Percentiles rank a stretch among this genome's conserved stretches.
Evolutionary conservation across 495 filamentous ascomycete species (phyloP).

Genomic region (Xylaria venustula): DNA sequence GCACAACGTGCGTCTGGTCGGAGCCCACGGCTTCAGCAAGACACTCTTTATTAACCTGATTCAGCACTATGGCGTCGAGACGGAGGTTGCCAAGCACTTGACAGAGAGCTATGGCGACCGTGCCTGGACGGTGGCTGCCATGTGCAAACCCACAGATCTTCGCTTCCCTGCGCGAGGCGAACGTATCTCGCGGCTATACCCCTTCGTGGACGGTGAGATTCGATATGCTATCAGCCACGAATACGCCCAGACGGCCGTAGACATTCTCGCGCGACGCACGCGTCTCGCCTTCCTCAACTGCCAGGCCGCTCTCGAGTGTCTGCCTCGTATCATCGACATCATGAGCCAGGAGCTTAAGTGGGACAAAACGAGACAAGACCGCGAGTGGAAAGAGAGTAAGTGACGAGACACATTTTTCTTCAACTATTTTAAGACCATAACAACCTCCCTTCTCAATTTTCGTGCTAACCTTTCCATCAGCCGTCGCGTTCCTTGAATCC

Average conservation of each 20-base stretch:
- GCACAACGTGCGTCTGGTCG: conserved; percentile 83
- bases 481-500: conserved; percentile 69
- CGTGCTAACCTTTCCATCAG: conserved; percentile 28
- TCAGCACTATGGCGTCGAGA: conserved; percentile 95
- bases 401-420: too few relatives aligned
- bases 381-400: conserved; percentile 79
- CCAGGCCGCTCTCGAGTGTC: conserved; percentile 87
- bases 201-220: conserved; percentile 95
- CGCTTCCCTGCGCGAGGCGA: conserved; percentile 88
- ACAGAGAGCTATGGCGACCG: conserved; percentile 89
- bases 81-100: conserved; percentile 90
- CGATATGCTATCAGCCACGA: conserved; percentile 88
- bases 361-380: conserved; percentile 69
- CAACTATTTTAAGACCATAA: too few relatives aligned
- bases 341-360: conserved; percentile 89
- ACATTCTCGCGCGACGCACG: conserved; percentile 85
- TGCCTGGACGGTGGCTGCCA: conserved; percentile 89
- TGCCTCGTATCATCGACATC: conserved; percentile 86
- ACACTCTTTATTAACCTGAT: conserved; percentile 98
- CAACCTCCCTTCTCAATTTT: too few relatives aligned
- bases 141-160: conserved; percentile 75
- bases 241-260: conserved; percentile 91
- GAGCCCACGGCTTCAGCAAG: conserved; percentile 91
- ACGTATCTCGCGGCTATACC: conserved; percentile 79
- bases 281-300: conserved; percentile 92